These are phyloP conservation scores for Apiospora malaysiana DNA, from an alignment of 2,329 filamentous ascomycete species.

Conservation along the genomic window DNA sequence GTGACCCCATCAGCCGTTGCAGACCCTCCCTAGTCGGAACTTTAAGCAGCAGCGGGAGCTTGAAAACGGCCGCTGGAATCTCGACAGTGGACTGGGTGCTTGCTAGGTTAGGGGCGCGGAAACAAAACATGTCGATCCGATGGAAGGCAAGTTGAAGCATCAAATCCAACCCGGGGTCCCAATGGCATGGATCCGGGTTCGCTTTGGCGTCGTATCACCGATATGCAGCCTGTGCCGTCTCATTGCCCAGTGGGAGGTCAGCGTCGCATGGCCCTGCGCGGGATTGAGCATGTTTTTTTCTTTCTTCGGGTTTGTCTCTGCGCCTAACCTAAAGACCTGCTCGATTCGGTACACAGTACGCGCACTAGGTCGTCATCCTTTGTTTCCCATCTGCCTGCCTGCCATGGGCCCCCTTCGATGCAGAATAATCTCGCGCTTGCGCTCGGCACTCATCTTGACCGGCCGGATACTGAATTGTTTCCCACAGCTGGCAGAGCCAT, in stretches of 20 bases:
- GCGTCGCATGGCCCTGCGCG: neutral
- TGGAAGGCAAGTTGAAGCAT: neutral
- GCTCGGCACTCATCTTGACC: neutral
- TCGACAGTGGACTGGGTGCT: neutral
- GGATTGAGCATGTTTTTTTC: slow-evolving; percentile 13
- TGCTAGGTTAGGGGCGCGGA: neutral
- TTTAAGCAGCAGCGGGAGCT: neutral
- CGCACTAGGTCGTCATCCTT: neutral
- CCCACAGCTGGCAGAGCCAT: neutral
- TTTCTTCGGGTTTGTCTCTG: neutral
- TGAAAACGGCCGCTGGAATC: too few relatives aligned
- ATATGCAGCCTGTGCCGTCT: neutral
- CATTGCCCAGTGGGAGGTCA: neutral
- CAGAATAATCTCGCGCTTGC: neutral
- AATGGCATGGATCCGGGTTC: slow-evolving; percentile 14
- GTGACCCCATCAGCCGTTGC: neutral
- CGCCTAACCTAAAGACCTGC: slow-evolving; percentile 3
- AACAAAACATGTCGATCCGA: slow-evolving; percentile 8
- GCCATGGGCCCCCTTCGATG: neutral
- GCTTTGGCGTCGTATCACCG: neutral
- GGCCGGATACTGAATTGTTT: neutral
- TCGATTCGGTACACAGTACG: slow-evolving; percentile 8
- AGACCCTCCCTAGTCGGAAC: neutral
- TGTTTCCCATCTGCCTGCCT: too few relatives aligned
- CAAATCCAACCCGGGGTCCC: neutral